Percentiles rank a stretch among this genome's conserved stretches.
Conservation (phyloP, 441 rosid species). For the Mallotus repandus region DNA sequence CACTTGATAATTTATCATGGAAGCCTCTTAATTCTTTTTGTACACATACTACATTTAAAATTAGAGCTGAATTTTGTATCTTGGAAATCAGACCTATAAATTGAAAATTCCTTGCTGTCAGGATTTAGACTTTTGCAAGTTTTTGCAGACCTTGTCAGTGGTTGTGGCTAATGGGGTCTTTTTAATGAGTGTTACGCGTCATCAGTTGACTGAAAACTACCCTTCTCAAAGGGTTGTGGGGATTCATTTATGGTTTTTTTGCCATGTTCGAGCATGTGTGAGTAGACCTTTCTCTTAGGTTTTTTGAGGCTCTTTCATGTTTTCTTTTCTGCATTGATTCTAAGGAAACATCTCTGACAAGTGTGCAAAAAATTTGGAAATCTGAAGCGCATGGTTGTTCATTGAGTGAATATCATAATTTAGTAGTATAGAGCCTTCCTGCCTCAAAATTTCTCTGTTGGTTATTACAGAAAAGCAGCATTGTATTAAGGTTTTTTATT, state of each 20-base stretch:
- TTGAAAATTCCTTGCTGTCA: not conserved
- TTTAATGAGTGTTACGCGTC: not conserved
- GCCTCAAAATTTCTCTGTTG: not conserved
- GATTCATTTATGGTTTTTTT: not conserved
- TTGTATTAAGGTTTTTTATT: not conserved
- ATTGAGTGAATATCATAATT: not conserved
- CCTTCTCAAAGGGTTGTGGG: not conserved
- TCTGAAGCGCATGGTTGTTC: not conserved
- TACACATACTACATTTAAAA: slow-evolving; percentile 12
- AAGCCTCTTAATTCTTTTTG: slow-evolving; percentile 23
- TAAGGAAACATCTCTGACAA: not conserved
- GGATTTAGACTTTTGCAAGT: not conserved
- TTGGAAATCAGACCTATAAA: slow-evolving; percentile 19
- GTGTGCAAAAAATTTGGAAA: not conserved
- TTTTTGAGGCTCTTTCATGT: not conserved
- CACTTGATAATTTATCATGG: not conserved
- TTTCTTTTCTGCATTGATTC: too few relatives aligned
- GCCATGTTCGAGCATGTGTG: not conserved
- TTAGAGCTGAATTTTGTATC: slow-evolving; percentile 20
- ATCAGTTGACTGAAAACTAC: not conserved
- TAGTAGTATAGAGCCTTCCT: not conserved
- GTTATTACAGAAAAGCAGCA: not conserved
- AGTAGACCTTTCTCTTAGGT: not conserved
- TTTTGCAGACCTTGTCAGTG: not conserved
- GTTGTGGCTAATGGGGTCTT: not conserved